Percentiles rank a stretch among this genome's conserved stretches.
phyloP scores from a whole-genome alignment of 257 asterid genomes.

The Scutellaria galericulata region DNA sequence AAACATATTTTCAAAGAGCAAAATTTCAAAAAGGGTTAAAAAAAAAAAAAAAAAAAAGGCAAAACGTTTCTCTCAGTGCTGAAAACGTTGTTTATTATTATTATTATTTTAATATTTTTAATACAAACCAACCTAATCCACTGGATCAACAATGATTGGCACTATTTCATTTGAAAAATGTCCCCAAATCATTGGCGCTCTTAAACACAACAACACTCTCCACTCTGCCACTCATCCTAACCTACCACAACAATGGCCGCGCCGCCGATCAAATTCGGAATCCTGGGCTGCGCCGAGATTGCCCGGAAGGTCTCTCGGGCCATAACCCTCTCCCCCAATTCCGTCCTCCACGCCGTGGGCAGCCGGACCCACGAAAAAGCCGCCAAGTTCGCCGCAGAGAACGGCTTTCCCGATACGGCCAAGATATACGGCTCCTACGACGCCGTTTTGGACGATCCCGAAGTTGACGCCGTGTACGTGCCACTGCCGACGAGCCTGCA shows the following conservation, averaged over 20 bases:
- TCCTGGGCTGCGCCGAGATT: slow-evolving; percentile 71
- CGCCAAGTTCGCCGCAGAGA: slow-evolving; percentile 55
- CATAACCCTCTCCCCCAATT: slow-evolving; percentile 55
- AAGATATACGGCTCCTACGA: slow-evolving; percentile 71
- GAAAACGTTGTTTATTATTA: too few relatives aligned
- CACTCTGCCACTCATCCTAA: not conserved
- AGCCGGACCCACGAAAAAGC: slow-evolving; percentile 75
- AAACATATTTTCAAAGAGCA: too few relatives aligned
- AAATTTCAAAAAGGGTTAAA: too few relatives aligned
- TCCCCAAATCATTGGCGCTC: not conserved
- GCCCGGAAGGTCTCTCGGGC: slow-evolving; percentile 67
- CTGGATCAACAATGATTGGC: too few relatives aligned
- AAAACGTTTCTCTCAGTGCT: too few relatives aligned
- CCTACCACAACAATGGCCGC: slow-evolving; percentile 35
- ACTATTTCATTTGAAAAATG: too few relatives aligned
- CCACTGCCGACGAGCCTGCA: slow-evolving; percentile 79
- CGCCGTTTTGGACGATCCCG: slow-evolving; percentile 63
- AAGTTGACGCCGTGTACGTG: slow-evolving; percentile 71
- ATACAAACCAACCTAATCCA: too few relatives aligned
- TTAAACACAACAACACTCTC: not conserved
- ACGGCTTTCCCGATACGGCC: slow-evolving; percentile 55
- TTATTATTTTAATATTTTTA: too few relatives aligned
- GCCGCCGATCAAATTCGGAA: slow-evolving; percentile 54
- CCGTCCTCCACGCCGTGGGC: slow-evolving; percentile 64
- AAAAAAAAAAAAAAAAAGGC: too few relatives aligned